Evolutionary conservation across 2,329 filamentous ascomycete species (phyloP).

Genomic region (Claviceps capensis): DNA sequence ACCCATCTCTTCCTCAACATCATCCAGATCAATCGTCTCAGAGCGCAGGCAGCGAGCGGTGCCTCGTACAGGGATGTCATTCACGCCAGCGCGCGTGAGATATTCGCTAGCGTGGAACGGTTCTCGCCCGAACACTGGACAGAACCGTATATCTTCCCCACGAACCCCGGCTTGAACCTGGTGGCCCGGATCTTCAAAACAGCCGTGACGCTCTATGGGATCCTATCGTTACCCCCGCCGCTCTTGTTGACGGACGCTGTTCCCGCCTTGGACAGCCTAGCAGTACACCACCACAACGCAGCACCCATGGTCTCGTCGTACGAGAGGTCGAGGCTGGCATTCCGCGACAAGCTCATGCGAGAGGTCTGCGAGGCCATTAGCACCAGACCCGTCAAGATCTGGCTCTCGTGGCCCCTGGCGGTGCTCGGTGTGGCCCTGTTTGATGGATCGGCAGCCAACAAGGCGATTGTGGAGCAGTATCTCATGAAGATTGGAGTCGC

Average conservation of each 20-base stretch:
- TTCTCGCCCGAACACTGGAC: slow-evolving; percentile 3
- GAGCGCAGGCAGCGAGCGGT: not conserved
- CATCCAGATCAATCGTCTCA: slow-evolving; percentile 1
- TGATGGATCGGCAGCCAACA: not conserved
- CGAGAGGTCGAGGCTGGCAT: not conserved
- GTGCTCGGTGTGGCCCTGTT: slow-evolving; percentile 2
- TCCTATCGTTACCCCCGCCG: not conserved
- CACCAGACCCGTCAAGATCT: not conserved
- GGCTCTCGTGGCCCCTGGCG: slow-evolving; percentile 1
- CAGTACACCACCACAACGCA: not conserved
- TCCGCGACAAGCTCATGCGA: slow-evolving; percentile 1
- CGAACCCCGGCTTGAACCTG: not conserved
- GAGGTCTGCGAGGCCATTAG: not conserved
- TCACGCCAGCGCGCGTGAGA: not conserved
- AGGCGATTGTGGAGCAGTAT: not conserved
- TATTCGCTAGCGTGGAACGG: not conserved
- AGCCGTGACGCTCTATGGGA: slow-evolving; percentile 1
- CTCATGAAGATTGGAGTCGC: not conserved
- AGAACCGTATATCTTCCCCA: slow-evolving; percentile 1
- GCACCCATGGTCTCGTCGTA: not conserved
- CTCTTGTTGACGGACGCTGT: not conserved
- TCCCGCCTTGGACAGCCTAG: not conserved
- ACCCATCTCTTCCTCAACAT: slow-evolving; percentile 3
- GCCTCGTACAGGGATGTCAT: not conserved
- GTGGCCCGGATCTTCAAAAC: slow-evolving; percentile 2